Conservation (phyloP, 2,329 filamentous ascomycete genomes). For the Coniochaeta hoffmannii region DNA sequence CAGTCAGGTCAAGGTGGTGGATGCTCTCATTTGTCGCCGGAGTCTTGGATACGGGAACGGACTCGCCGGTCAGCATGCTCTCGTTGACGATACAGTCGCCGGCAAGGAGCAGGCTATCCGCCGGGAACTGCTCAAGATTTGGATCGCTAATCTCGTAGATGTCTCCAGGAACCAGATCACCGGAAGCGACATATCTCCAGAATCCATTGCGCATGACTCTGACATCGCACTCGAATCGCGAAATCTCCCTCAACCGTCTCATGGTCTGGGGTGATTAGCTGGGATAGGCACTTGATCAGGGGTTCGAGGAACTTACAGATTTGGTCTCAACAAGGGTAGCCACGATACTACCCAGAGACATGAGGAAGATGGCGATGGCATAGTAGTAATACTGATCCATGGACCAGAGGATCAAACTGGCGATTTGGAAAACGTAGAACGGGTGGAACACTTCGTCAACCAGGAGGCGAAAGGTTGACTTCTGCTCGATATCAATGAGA, state of each 20-base stretch:
- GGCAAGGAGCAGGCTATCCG: constrained; percentile 82
- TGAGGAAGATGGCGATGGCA: constrained; percentile 86
- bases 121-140: constrained; percentile 77
- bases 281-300: constrained; percentile 1
- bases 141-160: constrained; percentile 97
- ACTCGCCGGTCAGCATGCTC: constrained; percentile 97
- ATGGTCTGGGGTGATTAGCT: constrained; percentile 55
- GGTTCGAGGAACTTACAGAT: constrained; percentile 40
- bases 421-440: constrained; percentile 97
- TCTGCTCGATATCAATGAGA: constrained; percentile 87
- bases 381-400: constrained; percentile 98
- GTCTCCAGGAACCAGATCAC: constrained; percentile 88
- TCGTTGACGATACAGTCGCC: constrained; percentile 99
- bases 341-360: constrained; percentile 86
- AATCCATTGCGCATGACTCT: constrained; percentile 91
- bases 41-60: constrained; percentile 89
- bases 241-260: constrained; percentile 83
- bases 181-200: constrained; percentile 82
- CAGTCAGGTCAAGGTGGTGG: constrained; percentile 66
- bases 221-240: constrained; percentile 90
- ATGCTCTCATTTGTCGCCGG: constrained; percentile 77
- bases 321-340: constrained; percentile 87
- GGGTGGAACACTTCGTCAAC: constrained; percentile 94
- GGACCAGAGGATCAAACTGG: constrained; percentile 90
- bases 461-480: constrained; percentile 72